Base-by-base conservation (phyloP, 2,329 filamentous ascomycete species). In the Stagonosporopsis rhizophila region DNA sequence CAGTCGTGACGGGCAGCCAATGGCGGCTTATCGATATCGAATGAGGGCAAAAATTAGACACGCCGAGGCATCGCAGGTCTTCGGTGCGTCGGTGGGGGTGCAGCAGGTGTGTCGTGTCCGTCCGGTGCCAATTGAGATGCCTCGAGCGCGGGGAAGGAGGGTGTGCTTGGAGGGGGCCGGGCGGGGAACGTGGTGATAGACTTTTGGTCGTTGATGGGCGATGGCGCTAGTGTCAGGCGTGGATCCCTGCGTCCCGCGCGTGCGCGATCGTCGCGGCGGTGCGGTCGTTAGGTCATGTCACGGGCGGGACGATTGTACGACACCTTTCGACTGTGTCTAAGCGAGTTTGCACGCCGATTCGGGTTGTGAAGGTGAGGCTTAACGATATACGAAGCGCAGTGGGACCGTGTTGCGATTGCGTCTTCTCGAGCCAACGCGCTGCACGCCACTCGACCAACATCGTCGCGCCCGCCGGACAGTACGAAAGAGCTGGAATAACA, bases 101-200 rank as follows among this genome's bases (percentile, higher is more conserved):
- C 50, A 44, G 20, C 15, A 34, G 20, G 19, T 6, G 6, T 9
- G 15, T 19, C 19, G 19, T 2, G 35, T 17, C 1, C 58, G 38
- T 69, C 70, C 68, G 51, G 45, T 49, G 58, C 60, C 69, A 72
- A 74, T 75, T 75, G 69, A 62, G 59, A 65, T 68, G 68, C 55
- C 65, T 65, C 61, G 58, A 62, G 58, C 44, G 56, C 37, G 51
- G 45, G 56, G 46, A n/a, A 47, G 41, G 14, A 62, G 4, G 12
- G 39, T 15, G 19, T 25, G 40, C 14, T 39, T 19, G 32, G 40
- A 9, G 30, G 17, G 44, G 22, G 49, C 45, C 44, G 30, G 27
- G 12, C 3, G 47, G 55, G 60, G 47, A 63, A 56, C 55, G 65
- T 68, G 62, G 65, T 64, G 68, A 66, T 56, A 42, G 64, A 52